Conservation (phyloP, 208 protist genomes). For the Tritrichomonas foetus region DNA sequence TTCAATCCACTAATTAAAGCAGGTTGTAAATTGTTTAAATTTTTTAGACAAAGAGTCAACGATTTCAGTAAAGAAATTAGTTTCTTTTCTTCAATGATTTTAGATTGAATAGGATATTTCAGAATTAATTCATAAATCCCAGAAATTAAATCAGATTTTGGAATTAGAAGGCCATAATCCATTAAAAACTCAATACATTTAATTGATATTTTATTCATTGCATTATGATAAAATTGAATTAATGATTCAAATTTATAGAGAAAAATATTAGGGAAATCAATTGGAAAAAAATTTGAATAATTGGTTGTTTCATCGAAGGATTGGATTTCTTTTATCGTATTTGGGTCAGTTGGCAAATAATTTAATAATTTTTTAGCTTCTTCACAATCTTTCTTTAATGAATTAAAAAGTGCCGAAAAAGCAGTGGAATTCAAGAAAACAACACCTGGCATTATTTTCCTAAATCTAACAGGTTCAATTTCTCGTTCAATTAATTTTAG, state of each 20-base stretch:
- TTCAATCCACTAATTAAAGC: too few relatives aligned
- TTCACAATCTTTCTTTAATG: neutral
- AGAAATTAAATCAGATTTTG: too few relatives aligned
- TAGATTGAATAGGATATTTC: too few relatives aligned
- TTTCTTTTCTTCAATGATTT: too few relatives aligned
- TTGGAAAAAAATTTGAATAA: neutral
- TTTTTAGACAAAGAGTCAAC: too few relatives aligned
- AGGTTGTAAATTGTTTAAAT: too few relatives aligned
- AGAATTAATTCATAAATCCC: too few relatives aligned
- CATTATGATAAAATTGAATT: too few relatives aligned
- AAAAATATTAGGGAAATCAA: neutral
- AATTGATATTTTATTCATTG: too few relatives aligned
- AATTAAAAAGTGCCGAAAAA: neutral
- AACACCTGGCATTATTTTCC: neutral
- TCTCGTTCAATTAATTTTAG: neutral
- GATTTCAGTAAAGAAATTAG: too few relatives aligned
- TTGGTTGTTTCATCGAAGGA: neutral
- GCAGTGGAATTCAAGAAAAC: neutral
- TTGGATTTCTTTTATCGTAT: neutral
- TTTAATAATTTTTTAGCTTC: neutral
- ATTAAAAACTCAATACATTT: too few relatives aligned
- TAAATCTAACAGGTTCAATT: neutral
- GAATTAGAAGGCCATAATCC: too few relatives aligned
- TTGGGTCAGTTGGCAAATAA: neutral
- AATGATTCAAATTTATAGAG: constrained; percentile 16